phyloP scores from a whole-genome alignment of 2,329 filamentous ascomycete genomes.

The Grosmannia huntii region DNA sequence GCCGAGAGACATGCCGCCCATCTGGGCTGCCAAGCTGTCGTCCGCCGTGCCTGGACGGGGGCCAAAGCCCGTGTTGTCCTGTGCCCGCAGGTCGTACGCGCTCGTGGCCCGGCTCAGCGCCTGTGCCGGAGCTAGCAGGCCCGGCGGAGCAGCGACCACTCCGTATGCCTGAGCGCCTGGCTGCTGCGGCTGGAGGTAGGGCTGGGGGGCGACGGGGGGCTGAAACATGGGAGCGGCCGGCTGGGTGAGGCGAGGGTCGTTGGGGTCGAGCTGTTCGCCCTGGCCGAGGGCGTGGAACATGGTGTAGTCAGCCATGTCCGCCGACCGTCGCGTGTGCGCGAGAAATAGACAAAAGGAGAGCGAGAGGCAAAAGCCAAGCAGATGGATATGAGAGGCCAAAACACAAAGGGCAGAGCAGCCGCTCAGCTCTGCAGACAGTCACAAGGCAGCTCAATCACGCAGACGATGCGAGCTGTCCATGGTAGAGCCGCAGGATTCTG shows the following conservation, averaged over 20 bases:
- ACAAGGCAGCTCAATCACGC: not conserved
- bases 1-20: constrained; percentile 63
- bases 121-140: constrained; percentile 13
- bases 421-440: not conserved
- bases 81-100: constrained; percentile 14
- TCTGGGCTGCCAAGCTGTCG: constrained; percentile 50
- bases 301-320: constrained; percentile 28
- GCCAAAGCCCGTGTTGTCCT: constrained; percentile 11
- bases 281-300: constrained; percentile 40
- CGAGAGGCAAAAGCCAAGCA: not conserved
- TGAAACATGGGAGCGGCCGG: constrained; percentile 31
- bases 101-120: constrained; percentile 24
- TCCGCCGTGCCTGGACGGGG: constrained; percentile 25
- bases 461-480: not conserved
- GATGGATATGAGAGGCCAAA: not conserved
- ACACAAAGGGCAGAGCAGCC: not conserved
- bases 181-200: constrained; percentile 27
- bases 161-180: not conserved
- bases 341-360: not conserved
- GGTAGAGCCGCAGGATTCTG: not conserved
- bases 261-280: constrained; percentile 36
- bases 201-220: constrained; percentile 38
- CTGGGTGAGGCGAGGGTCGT: constrained; percentile 35
- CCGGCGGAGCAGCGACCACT: not conserved
- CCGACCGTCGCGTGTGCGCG: not conserved